Conservation (phyloP, 2,329 filamentous ascomycete genomes). For the Knufia fluminis region DNA sequence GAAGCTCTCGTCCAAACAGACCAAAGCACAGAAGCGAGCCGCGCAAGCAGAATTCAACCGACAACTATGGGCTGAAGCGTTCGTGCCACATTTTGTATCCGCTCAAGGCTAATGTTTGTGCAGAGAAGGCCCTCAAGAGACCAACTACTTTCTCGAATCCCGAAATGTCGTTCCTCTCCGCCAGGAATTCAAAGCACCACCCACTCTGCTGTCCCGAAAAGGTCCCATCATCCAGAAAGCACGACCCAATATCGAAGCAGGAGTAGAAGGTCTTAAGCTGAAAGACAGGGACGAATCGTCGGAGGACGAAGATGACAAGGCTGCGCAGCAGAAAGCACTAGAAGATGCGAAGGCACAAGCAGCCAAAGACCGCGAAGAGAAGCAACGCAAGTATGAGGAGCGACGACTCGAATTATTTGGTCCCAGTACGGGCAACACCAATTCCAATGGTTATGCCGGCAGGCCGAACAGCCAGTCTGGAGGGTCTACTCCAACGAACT, state of each 20-base stretch:
- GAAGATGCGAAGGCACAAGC: slow-evolving; percentile 73
- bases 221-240: slow-evolving; percentile 18
- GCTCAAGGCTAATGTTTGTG: background rate
- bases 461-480: slow-evolving; percentile 35
- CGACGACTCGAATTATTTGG: slow-evolving; percentile 81
- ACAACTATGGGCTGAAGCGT: slow-evolving; percentile 85
- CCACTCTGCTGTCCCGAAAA: slow-evolving; percentile 79
- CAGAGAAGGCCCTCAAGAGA: slow-evolving; percentile 61
- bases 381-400: slow-evolving; percentile 83
- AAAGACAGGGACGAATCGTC: slow-evolving; percentile 52
- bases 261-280: slow-evolving; percentile 25
- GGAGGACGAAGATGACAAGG: slow-evolving; percentile 48
- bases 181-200: slow-evolving; percentile 66
- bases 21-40: slow-evolving; percentile 66
- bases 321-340: slow-evolving; percentile 55
- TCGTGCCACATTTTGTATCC: slow-evolving; percentile 28
- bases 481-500: slow-evolving; percentile 52
- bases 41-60: slow-evolving; percentile 76
- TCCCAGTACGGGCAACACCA: slow-evolving; percentile 30
- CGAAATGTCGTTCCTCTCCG: slow-evolving; percentile 52
- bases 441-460: background rate
- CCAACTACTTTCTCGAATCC: slow-evolving; percentile 65
- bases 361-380: slow-evolving; percentile 73
- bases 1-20: slow-evolving; percentile 46
- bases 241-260: slow-evolving; percentile 13